A percentile compares a stretch with the other conserved stretches of the same genome.
phyloP scores from a whole-genome alignment of 2,329 filamentous ascomycete genomes.

The Botryotinia calthae region DNA sequence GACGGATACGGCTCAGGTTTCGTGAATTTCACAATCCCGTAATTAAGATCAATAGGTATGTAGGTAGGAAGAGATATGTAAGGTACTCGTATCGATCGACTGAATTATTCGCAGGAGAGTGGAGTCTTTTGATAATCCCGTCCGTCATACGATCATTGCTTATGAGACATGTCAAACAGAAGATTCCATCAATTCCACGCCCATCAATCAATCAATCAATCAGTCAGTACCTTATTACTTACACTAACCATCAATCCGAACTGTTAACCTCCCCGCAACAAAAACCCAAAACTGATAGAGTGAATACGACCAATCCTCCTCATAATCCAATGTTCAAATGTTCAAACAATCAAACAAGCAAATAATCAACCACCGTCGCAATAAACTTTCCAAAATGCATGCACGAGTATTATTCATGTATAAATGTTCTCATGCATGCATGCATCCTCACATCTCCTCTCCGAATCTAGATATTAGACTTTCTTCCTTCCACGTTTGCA shows the following conservation, averaged over 20 bases:
- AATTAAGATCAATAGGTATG: neutral
- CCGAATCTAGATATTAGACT: neutral
- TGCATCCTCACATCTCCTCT: too few species aligned
- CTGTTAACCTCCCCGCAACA: neutral
- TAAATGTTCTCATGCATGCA: neutral
- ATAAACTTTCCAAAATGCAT: neutral
- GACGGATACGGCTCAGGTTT: constrained; percentile 14
- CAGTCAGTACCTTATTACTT: neutral
- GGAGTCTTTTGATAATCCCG: neutral
- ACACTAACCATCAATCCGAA: neutral
- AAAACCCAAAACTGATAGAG: neutral
- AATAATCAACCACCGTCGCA: neutral
- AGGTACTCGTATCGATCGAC: neutral
- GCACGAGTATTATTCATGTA: neutral
- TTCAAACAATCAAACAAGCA: neutral
- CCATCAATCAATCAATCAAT: neutral
- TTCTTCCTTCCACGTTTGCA: neutral
- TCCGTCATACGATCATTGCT: constrained; percentile 6
- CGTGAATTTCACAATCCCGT: neutral
- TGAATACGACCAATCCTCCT: neutral
- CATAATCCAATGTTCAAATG: neutral
- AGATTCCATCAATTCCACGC: neutral
- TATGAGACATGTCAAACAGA: neutral
- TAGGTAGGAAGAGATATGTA: neutral
- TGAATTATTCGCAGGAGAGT: neutral